phyloP scores from a whole-genome alignment of 768 basidiomycete genomes.

The Hericium erinaceus region DNA sequence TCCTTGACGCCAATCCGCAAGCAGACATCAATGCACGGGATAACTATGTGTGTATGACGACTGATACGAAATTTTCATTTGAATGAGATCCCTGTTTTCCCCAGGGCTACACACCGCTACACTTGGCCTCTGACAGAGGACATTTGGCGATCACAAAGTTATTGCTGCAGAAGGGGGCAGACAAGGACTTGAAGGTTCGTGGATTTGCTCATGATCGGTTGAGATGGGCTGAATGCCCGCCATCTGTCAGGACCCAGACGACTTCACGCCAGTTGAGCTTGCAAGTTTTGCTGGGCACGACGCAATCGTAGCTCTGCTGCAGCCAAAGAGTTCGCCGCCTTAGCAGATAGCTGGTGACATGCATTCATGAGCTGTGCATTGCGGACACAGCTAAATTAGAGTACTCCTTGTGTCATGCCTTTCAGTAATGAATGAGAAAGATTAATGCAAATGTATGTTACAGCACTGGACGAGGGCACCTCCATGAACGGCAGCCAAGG shows the following conservation, averaged over 20 bases:
- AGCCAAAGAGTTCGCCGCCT: constrained; percentile 1
- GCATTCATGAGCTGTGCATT: neutral
- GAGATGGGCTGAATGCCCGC: constrained; percentile 3
- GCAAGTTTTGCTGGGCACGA: constrained; percentile 50
- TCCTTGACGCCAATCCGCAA: constrained; percentile 32
- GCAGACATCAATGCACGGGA: constrained; percentile 53
- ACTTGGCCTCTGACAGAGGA: constrained; percentile 82
- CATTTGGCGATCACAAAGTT: constrained; percentile 44
- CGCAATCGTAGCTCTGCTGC: constrained; percentile 36
- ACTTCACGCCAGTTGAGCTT: constrained; percentile 48
- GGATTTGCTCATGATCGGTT: neutral
- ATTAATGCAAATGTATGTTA: neutral
- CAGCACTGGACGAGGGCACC: neutral
- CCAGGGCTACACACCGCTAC: constrained; percentile 84
- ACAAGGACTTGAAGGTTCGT: constrained; percentile 51
- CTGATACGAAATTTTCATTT: neutral
- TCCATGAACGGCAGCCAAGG: neutral
- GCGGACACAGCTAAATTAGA: neutral
- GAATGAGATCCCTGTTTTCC: neutral
- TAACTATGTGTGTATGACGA: constrained; percentile 53
- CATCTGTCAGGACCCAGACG: constrained; percentile 53
- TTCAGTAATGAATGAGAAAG: neutral
- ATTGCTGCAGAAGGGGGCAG: constrained; percentile 57
- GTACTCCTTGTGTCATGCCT: neutral
- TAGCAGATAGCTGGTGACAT: neutral